Evolutionary conservation across 768 basidiomycete species (phyloP), one percentile per base, ranked within the genome.

Genomic region (Trametopsis cervina): DNA sequence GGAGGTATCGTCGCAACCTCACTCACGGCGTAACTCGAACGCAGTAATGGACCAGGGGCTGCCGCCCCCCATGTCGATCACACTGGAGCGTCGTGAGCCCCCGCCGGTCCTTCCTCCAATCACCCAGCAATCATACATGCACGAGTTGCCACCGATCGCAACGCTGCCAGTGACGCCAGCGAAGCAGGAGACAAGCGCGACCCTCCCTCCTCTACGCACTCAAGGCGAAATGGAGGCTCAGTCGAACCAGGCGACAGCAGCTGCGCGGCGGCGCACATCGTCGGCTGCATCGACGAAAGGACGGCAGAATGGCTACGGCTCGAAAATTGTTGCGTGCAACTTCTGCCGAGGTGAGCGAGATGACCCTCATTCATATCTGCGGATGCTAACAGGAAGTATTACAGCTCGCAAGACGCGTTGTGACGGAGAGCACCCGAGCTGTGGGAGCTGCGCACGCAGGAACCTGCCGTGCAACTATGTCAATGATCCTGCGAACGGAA

Each of bases 331-430:
- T 20, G 89, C 89, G 13, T 91, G 89, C 66, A 89, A 90, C 65
- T 88, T 88, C 62, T 91, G 89, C 66, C 77, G 89, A 71, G 86
- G 89, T 89, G 59, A 47, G 80, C 38, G 26, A 15, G 46, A n/a
- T 41, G 40, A 29, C 40, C 26, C 39, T 33, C 44, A 42, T 26
- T 54, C 41, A 20, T 43, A 20, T 33, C 42, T 22, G 35, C 25
- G n/a, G n/a, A n/a, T n/a, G n/a, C n/a, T n/a, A n/a, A n/a, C n/a
- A 20, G 46, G 40, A 48, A 50, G 43, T 23, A 55, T 13, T 52
- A 26, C 46, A 89, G 89, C 88, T 27, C 89, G 89, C 51, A 91
- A 91, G 70, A 91, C 89, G 17, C 84, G 88, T 62, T 91, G 89
- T 57, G 89, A 91, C 63, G 89, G 89, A 35, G 84, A 75, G n/a